A percentile compares a stretch with the other conserved stretches of the same genome.
Conservation (phyloP, 2,329 filamentous ascomycete species). For the Cucurbitaria berberidis region DNA sequence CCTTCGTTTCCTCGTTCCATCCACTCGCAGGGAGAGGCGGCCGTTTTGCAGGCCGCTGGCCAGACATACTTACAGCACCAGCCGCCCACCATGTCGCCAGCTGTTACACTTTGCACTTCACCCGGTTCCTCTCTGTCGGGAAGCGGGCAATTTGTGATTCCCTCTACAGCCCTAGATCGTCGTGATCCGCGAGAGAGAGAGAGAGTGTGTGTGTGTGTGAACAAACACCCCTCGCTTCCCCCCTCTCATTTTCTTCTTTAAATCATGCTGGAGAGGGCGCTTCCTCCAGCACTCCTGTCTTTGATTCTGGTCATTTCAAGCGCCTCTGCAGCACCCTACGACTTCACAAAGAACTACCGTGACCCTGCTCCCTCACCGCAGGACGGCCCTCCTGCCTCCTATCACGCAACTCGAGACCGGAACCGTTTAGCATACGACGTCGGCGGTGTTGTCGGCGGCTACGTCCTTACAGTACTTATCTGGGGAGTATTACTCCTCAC, state of each 20-base stretch:
- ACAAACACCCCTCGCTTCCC: constrained; percentile 12
- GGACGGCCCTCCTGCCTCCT: constrained; percentile 38
- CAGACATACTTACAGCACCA: constrained; percentile 22
- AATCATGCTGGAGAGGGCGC: constrained; percentile 37
- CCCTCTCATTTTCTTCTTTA: constrained; percentile 10
- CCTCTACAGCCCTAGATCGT: constrained; percentile 19
- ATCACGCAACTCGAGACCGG: constrained; percentile 40
- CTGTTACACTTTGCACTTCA: constrained; percentile 30
- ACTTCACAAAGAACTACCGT: constrained; percentile 35
- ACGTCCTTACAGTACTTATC: constrained; percentile 77
- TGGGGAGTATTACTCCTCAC: constrained; percentile 67
- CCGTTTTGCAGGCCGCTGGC: constrained; percentile 27
- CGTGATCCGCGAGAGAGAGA: constrained; percentile 10
- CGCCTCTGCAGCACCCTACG: constrained; percentile 32
- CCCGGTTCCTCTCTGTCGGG: constrained; percentile 31
- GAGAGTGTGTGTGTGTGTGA: too few species aligned
- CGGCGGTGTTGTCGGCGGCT: constrained; percentile 81
- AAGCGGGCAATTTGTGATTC: constrained; percentile 16
- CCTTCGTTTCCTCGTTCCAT: constrained; percentile 21
- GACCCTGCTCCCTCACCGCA: constrained; percentile 35
- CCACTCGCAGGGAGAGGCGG: constrained; percentile 18
- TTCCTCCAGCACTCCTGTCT: constrained; percentile 34
- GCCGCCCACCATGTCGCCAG: constrained; percentile 35
- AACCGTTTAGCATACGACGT: constrained; percentile 79
- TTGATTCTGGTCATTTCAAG: constrained; percentile 33